Base-by-base conservation (phyloP, 2,329 filamentous ascomycete species). In the Pseudodiploospora longispora region DNA sequence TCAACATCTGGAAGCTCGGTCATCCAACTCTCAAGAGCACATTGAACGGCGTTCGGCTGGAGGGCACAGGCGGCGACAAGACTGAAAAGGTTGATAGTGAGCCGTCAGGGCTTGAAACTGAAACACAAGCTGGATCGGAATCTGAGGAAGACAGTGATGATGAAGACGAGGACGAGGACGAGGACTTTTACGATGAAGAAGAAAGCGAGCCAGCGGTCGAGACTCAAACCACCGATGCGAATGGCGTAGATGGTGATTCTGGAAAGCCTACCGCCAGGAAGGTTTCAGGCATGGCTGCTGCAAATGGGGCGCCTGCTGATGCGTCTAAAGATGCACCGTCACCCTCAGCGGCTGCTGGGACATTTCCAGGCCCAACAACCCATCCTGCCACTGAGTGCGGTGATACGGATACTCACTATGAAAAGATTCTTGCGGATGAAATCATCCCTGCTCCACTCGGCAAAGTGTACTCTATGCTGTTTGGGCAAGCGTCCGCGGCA, bases 1-100 rank as follows among this genome's bases (percentile, higher is more conserved):
- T 98, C 52, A 94, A 94, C 47, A 97, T 98, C 47, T 98, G 93
- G 93, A 95, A 95, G 63, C 84, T 96, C 30, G 93, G 87, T 10
- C 93, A 98, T 61, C 91, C 93, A 2, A 87, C 88, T 44, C 68
- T 98, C 30, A 87, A 88, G 62, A 95, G 89, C 60, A 94, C 88
- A 4, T 71, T 95, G 3, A 96, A 96, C 50, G 91, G 93, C 3
- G 87, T 94, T 8, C 78, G 80, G 9, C 73, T 96, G 3, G 86
- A 90, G 51, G 82, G 87, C 49, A 83, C 80, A 1, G 85, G 87
- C 5, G 89, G 88, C 27, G 90, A 96, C 63, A 95, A 93, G 68
- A 95, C 88, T 0, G 90, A 94, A 56, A 93, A 95, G 63, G 74
- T 83, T 28, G 83, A 85, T 33, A 63, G 66, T 28, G 71, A 68